Percentiles rank a stretch among this genome's conserved stretches.
phyloP scores from a whole-genome alignment of 805 yeast genomes.

The Metschnikowia gruessii region DNA sequence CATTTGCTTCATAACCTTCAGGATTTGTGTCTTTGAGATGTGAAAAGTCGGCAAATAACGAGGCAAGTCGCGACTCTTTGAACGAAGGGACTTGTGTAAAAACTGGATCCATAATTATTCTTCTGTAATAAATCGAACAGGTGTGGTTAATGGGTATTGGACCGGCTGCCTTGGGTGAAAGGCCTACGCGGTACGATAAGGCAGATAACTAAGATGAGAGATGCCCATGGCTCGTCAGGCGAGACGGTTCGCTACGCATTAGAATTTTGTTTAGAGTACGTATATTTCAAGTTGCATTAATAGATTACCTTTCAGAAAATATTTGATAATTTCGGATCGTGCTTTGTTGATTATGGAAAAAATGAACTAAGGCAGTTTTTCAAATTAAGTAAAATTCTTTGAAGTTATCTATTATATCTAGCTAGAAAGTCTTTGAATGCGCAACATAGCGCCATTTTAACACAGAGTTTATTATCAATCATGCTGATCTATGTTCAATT shows the following conservation, averaged over 20 bases:
- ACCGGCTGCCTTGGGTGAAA: neutral
- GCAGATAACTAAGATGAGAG: neutral
- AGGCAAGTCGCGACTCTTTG: constrained; percentile 29
- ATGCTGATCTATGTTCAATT: constrained; percentile 12
- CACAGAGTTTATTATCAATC: neutral
- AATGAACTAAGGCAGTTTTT: no score
- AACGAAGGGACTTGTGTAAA: constrained; percentile 21
- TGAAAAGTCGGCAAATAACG: constrained; percentile 37
- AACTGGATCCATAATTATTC: constrained; percentile 1
- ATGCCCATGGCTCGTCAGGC: neutral
- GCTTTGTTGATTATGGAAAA: no score
- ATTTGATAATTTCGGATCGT: no score
- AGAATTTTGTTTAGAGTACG: no score
- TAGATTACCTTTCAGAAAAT: no score
- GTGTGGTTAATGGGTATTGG: no score
- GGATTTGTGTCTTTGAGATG: constrained; percentile 33
- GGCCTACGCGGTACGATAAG: neutral
- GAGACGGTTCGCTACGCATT: no score
- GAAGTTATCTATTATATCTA: no score
- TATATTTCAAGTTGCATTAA: no score
- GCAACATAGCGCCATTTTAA: neutral
- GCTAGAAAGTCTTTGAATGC: neutral
- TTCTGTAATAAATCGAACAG: no score
- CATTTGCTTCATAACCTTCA: constrained; percentile 43
- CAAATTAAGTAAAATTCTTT: no score